These are phyloP conservation scores for Sarocladium oryzae DNA, from an alignment of 2,329 filamentous ascomycete species.

Conservation along the genomic window DNA sequence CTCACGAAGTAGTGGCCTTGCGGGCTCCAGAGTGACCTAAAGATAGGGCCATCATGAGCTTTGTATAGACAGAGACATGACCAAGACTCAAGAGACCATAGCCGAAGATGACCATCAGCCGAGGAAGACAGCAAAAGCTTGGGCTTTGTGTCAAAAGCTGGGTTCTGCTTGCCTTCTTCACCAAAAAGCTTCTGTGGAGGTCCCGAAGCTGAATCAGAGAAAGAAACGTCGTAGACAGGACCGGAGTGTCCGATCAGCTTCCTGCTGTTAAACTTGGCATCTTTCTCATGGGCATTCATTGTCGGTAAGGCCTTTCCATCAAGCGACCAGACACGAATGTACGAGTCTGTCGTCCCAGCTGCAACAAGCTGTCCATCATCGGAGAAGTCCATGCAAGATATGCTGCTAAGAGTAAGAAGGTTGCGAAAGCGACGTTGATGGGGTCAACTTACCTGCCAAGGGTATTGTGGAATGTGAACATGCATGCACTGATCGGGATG, in stretches of 20 bases:
- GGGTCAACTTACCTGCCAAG: constrained; percentile 65
- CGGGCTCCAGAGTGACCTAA: constrained; percentile 83
- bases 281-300: constrained; percentile 51
- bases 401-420: constrained; percentile 38
- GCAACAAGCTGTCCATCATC: constrained; percentile 84
- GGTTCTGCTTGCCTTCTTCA: constrained; percentile 34
- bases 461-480: constrained; percentile 98
- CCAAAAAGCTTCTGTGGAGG: constrained; percentile 43
- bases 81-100: constrained; percentile 92
- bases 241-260: constrained; percentile 84
- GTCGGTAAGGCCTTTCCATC: constrained; percentile 77
- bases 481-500: constrained; percentile 79
- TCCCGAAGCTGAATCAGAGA: constrained; percentile 65
- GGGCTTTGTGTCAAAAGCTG: constrained; percentile 46
- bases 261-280: constrained; percentile 55
- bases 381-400: constrained; percentile 94
- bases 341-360: constrained; percentile 85
- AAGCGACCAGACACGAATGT: constrained; percentile 89
- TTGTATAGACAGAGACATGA: constrained; percentile 92
- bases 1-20: constrained; percentile 94
- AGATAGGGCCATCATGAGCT: constrained; percentile 83
- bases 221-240: constrained; percentile 82
- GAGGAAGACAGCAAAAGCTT: constrained; percentile 83
- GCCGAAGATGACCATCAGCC: constrained; percentile 77
- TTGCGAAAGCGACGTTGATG: neutral